Evolutionary conservation across 2,329 filamentous ascomycete species (phyloP).

Genomic region (Penicillium sp.): DNA sequence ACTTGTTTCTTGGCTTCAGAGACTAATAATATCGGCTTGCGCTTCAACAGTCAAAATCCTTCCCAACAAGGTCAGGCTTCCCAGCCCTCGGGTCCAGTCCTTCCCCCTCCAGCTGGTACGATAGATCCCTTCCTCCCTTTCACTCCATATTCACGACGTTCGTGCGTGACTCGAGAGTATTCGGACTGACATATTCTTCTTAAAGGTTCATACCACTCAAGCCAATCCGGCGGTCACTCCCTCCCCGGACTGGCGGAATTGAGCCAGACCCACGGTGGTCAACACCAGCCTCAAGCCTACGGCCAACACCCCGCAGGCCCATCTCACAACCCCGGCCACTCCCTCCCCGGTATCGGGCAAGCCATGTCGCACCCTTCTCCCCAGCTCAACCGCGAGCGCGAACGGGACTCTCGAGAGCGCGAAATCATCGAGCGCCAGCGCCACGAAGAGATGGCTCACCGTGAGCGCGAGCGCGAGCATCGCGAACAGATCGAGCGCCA

Average conservation of each 20-base stretch:
- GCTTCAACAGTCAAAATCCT: constrained; percentile 37
- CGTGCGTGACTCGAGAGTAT: not conserved
- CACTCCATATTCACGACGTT: not conserved
- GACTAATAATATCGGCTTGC: constrained; percentile 15
- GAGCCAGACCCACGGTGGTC: constrained; percentile 46
- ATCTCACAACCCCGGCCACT: constrained; percentile 39
- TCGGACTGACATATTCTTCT: constrained; percentile 21
- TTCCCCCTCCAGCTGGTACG: constrained; percentile 45
- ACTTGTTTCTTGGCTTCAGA: not conserved
- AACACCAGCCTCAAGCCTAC: constrained; percentile 45
- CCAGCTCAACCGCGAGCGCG: constrained; percentile 46
- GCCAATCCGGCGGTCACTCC: constrained; percentile 47
- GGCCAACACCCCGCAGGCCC: constrained; percentile 43
- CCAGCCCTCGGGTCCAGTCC: constrained; percentile 41
- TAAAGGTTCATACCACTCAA: constrained; percentile 45
- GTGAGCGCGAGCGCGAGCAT: constrained; percentile 49
- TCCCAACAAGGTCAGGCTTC: constrained; percentile 42
- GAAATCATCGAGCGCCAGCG: constrained; percentile 52
- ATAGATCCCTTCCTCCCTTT: constrained; percentile 20
- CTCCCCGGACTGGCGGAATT: constrained; percentile 50
- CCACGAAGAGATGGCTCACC: constrained; percentile 60
- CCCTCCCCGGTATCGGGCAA: constrained; percentile 44
- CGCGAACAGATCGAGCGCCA: constrained; percentile 60
- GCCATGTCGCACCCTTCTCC: constrained; percentile 47
- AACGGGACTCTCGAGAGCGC: constrained; percentile 58